Conservation (phyloP, 78 protist species). For the Paratrimastix pyriformis region DNA sequence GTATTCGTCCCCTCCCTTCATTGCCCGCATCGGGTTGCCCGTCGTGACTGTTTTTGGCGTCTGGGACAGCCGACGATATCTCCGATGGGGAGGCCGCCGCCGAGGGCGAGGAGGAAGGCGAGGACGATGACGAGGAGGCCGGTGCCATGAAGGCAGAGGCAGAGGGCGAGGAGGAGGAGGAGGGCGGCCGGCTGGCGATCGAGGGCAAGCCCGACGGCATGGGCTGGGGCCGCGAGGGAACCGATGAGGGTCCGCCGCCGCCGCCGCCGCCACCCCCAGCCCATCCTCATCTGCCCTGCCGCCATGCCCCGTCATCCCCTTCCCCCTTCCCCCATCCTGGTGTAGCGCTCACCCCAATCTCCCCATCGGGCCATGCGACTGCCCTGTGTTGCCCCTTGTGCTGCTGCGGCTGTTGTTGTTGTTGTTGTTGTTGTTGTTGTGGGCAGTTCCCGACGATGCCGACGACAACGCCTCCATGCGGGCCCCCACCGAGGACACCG, state of each 20-base stretch:
- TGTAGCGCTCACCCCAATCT: no score
- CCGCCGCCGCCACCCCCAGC: background rate
- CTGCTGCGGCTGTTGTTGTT: background rate
- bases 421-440: background rate
- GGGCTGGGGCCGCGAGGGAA: background rate
- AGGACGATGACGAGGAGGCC: constrained; percentile 22
- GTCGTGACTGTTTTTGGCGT: background rate
- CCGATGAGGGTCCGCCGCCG: constrained; percentile 1
- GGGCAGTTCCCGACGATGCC: background rate
- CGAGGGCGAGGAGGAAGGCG: constrained; percentile 41
- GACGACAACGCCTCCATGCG: background rate
- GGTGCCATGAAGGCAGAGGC: constrained; percentile 11
- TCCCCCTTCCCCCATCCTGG: no score
- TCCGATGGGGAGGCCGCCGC: background rate
- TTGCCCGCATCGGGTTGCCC: background rate
- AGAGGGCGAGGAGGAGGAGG: constrained; percentile 12
- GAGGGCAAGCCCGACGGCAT: no score
- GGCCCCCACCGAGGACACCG: constrained; percentile 76
- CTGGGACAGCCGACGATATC: constrained; percentile 3
- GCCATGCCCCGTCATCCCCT: no score
- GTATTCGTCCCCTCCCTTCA: background rate
- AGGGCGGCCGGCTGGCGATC: background rate
- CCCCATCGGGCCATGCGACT: no score
- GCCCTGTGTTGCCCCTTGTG: no score
- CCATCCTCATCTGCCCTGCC: background rate